These are phyloP conservation scores for Melanomma pulvis-pyrius DNA, from an alignment of 495 filamentous ascomycete species.

Conservation along the genomic window DNA sequence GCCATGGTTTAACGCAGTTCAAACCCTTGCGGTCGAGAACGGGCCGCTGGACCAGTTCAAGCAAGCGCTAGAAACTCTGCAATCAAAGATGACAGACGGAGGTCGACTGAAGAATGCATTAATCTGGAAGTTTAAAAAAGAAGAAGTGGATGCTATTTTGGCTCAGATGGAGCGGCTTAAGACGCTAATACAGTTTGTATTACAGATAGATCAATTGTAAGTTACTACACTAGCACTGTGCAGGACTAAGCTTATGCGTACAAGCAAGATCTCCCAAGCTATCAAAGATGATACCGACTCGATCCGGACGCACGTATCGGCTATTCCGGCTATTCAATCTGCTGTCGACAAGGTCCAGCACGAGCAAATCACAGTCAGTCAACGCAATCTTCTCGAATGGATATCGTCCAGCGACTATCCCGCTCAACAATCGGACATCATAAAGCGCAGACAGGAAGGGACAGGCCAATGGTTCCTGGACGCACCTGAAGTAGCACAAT, in stretches of 20 bases:
- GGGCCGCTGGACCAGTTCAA: constrained; percentile 41
- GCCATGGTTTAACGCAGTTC: constrained; percentile 32
- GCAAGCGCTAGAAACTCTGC: constrained; percentile 35
- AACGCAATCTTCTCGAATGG: constrained; percentile 21
- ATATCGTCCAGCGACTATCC: constrained; percentile 24
- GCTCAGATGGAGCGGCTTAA: constrained; percentile 41
- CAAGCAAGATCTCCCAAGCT: constrained; percentile 11
- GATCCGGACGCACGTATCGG: constrained; percentile 1
- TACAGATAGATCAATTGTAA: constrained; percentile 44
- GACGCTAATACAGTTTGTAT: constrained; percentile 26
- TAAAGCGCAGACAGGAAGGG: constrained; percentile 43
- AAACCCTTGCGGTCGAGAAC: constrained; percentile 27
- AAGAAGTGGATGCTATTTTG: constrained; percentile 23
- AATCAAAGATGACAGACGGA: constrained; percentile 26
- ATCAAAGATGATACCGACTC: constrained; percentile 9
- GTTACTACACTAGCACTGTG: constrained; percentile 8
- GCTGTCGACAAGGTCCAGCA: background rate
- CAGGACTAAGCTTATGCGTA: background rate
- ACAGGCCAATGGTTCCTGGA: constrained; percentile 51
- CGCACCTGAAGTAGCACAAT: constrained; percentile 43
- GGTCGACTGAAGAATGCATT: constrained; percentile 29
- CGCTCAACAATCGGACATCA: constrained; percentile 43
- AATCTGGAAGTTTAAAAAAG: constrained; percentile 36
- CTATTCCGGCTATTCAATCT: constrained; percentile 1
- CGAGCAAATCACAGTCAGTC: background rate